A percentile compares a stretch with the other conserved stretches of the same genome.
Evolutionary conservation across 2,329 filamentous ascomycete species (phyloP).

Genomic region (Talaromyces sp.): DNA sequence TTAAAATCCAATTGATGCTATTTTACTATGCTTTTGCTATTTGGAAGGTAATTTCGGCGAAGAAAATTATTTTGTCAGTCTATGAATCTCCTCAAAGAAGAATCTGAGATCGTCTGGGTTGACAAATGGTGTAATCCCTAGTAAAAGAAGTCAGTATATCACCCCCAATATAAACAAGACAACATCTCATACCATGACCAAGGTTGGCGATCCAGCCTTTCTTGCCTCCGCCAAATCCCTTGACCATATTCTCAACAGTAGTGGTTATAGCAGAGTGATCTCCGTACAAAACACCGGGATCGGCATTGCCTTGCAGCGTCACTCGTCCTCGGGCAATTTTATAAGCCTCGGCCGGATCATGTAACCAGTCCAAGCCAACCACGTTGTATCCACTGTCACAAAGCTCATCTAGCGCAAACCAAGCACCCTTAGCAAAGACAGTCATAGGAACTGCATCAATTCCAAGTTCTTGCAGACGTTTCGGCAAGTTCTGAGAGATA

Average conservation of each 20-base stretch:
- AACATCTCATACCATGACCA: slow-evolving; percentile 68
- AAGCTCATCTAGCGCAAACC: slow-evolving; percentile 84
- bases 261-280: slow-evolving; percentile 72
- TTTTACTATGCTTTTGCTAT: neutral
- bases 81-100: slow-evolving; percentile 89
- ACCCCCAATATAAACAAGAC: slow-evolving; percentile 2
- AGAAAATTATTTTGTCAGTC: slow-evolving; percentile 31
- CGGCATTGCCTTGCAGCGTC: slow-evolving; percentile 89
- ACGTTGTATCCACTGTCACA: slow-evolving; percentile 90
- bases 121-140: slow-evolving; percentile 89
- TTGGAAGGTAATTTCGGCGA: neutral
- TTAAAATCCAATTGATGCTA: neutral
- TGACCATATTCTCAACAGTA: slow-evolving; percentile 79
- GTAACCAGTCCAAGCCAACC: slow-evolving; percentile 90
- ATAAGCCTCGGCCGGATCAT: slow-evolving; percentile 79
- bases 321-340: slow-evolving; percentile 72
- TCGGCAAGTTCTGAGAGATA: slow-evolving; percentile 76
- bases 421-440: slow-evolving; percentile 95
- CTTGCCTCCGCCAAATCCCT: slow-evolving; percentile 76
- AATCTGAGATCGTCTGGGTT: slow-evolving; percentile 90
- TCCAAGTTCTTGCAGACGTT: slow-evolving; percentile 65
- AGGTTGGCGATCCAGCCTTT: slow-evolving; percentile 96
- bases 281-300: slow-evolving; percentile 89
- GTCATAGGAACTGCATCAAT: slow-evolving; percentile 88
- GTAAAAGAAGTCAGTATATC: slow-evolving; percentile 17